Evolutionary conservation across 129 eudicot genomes (phyloP).

Genomic region (Cynara cardunculus): DNA sequence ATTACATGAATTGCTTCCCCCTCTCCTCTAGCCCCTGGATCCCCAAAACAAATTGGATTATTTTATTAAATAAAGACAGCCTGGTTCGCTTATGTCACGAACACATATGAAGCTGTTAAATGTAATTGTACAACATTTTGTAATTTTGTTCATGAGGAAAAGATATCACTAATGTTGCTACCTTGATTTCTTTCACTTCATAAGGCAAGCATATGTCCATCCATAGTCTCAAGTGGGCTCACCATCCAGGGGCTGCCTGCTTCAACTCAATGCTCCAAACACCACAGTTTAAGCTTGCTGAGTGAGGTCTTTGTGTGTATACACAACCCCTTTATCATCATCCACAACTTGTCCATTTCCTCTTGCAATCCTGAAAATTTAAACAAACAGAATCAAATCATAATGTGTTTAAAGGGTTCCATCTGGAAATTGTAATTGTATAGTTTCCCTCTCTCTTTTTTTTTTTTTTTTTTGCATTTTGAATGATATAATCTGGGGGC

Average conservation of each 20-base stretch:
- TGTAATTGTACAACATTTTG: slow-evolving; percentile 29
- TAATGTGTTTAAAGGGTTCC: neutral
- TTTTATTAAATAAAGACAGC: slow-evolving; percentile 23
- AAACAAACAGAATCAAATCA: neutral
- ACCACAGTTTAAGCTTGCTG: slow-evolving; percentile 16
- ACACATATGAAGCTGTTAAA: slow-evolving; percentile 26
- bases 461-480: neutral
- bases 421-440: neutral
- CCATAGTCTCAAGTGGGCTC: neutral
- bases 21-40: neutral
- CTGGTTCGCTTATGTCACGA: slow-evolving; percentile 33
- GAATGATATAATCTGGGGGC: neutral
- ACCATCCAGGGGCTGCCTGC: slow-evolving; percentile 10
- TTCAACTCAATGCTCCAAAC: slow-evolving; percentile 3
- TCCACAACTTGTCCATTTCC: slow-evolving; percentile 89
- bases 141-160: slow-evolving; percentile 2
- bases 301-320: slow-evolving; percentile 78
- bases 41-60: slow-evolving; percentile 22
- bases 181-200: slow-evolving; percentile 20
- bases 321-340: slow-evolving; percentile 71
- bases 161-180: neutral
- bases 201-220: neutral
- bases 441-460: neutral
- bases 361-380: slow-evolving; percentile 45
- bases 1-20: slow-evolving; percentile 7